A percentile compares a stretch with the other conserved stretches of the same genome.
These are phyloP conservation scores for Henningerozyma blattae DNA, from an alignment of 805 yeast species.

Conservation along the genomic window DNA sequence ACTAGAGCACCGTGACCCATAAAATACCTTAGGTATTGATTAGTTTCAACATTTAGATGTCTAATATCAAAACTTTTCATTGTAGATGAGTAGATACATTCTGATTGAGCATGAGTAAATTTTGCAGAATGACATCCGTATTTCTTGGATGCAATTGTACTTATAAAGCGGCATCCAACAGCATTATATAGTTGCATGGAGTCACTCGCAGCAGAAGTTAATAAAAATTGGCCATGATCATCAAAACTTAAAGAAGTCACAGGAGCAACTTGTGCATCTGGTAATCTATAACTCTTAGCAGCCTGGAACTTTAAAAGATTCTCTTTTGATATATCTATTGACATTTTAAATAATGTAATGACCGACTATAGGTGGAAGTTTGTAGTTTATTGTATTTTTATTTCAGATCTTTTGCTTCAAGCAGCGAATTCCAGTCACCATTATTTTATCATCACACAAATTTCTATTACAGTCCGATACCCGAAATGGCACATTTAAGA, in stretches of 20 bases:
- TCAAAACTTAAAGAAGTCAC: conserved; percentile 69
- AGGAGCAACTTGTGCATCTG: conserved; percentile 36
- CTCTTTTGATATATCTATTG: conserved; percentile 17
- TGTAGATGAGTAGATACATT: conserved; percentile 77
- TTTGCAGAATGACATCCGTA: conserved; percentile 84
- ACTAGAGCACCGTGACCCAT: conserved; percentile 78
- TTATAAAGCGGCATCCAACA: conserved; percentile 53
- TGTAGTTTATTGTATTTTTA: not conserved
- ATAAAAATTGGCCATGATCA: conserved; percentile 65
- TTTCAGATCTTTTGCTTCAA: not conserved
- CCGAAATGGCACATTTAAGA: not conserved
- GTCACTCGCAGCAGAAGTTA: conserved; percentile 73
- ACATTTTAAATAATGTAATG: conserved; percentile 5
- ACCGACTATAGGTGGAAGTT: not conserved
- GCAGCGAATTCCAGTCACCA: not conserved
- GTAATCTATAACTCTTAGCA: conserved; percentile 40
- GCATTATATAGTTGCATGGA: conserved; percentile 74
- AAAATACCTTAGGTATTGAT: conserved; percentile 74
- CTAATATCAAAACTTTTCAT: conserved; percentile 65
- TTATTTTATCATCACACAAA: too few relatives aligned
- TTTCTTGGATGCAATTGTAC: conserved; percentile 70
- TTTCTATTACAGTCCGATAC: not conserved
- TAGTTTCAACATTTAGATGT: conserved; percentile 63
- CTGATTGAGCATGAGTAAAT: conserved; percentile 63
- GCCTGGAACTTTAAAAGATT: conserved; percentile 23